These are phyloP conservation scores for Toxoplasma gondii DNA, from an alignment of 169 alveolate genomes.

Conservation along the genomic window DNA sequence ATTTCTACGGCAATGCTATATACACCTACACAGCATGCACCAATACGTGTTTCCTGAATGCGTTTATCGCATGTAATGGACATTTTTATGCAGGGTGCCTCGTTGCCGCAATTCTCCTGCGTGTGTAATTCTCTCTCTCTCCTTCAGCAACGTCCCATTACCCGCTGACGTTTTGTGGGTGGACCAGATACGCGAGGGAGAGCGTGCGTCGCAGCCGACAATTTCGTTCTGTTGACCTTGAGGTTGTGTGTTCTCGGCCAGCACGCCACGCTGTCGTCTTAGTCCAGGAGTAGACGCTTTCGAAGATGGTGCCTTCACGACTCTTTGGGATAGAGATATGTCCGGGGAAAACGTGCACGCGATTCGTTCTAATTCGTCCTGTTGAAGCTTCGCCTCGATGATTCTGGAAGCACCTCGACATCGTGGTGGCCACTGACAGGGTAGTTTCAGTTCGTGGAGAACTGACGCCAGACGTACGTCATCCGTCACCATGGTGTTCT, in stretches of 20 bases:
- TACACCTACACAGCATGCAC: too few species aligned
- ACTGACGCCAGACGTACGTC: neutral
- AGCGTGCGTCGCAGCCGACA: too few species aligned
- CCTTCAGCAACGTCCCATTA: too few species aligned
- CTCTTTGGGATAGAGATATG: neutral
- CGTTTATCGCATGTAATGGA: too few species aligned
- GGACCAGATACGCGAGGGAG: too few species aligned
- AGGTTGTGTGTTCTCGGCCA: neutral
- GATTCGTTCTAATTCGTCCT: neutral
- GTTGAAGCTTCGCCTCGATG: neutral
- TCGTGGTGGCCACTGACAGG: neutral
- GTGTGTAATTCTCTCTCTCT: too few species aligned
- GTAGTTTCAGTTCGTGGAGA: neutral
- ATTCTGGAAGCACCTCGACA: neutral
- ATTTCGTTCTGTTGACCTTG: too few species aligned
- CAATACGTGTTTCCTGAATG: too few species aligned
- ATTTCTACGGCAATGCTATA: too few species aligned
- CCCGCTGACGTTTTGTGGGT: too few species aligned
- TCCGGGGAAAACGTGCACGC: slow-evolving; percentile 2
- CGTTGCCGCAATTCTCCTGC: too few species aligned
- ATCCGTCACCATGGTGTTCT: neutral
- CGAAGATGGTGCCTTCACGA: neutral
- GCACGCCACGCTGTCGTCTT: neutral
- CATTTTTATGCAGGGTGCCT: too few species aligned
- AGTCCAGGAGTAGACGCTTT: neutral